Conservation (phyloP, 2,329 filamentous ascomycete genomes). For the Epichloe festucae region DNA sequence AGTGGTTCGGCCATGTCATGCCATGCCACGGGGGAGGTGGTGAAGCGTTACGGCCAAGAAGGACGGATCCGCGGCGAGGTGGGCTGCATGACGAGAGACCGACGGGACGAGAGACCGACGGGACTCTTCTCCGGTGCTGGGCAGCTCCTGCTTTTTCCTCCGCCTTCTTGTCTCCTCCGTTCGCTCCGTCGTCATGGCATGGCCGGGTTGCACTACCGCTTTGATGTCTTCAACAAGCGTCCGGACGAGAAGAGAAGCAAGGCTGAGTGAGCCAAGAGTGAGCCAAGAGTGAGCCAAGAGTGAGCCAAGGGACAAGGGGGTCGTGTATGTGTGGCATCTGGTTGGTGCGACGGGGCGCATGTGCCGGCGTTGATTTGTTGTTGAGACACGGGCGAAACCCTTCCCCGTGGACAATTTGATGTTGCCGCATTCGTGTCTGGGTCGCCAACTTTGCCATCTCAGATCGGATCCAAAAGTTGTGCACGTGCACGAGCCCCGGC, state of each 20-base stretch:
- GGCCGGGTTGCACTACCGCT: neutral
- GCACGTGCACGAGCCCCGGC: neutral
- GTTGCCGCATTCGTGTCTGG: neutral
- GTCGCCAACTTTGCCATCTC: neutral
- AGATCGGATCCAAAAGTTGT: neutral
- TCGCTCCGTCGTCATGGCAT: neutral
- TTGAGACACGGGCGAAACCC: slow-evolving; percentile 4
- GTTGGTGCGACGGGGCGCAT: slow-evolving; percentile 1
- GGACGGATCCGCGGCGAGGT: neutral
- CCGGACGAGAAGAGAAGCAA: neutral
- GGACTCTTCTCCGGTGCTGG: neutral
- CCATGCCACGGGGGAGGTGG: neutral
- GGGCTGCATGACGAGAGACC: neutral
- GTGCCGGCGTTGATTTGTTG: neutral
- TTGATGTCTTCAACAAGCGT: neutral
- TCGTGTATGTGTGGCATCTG: neutral
- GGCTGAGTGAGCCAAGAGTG: neutral
- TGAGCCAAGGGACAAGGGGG: neutral
- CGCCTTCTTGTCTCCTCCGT: neutral
- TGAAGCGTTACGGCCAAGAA: neutral
- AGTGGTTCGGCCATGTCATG: neutral
- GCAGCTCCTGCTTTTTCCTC: neutral
- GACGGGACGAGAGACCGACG: neutral
- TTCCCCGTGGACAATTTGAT: neutral
- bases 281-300: neutral